A percentile compares a stretch with the other conserved stretches of the same genome.
Evolutionary conservation across 2,329 filamentous ascomycete species (phyloP).

Genomic region (Pezicula neosporulosa): DNA sequence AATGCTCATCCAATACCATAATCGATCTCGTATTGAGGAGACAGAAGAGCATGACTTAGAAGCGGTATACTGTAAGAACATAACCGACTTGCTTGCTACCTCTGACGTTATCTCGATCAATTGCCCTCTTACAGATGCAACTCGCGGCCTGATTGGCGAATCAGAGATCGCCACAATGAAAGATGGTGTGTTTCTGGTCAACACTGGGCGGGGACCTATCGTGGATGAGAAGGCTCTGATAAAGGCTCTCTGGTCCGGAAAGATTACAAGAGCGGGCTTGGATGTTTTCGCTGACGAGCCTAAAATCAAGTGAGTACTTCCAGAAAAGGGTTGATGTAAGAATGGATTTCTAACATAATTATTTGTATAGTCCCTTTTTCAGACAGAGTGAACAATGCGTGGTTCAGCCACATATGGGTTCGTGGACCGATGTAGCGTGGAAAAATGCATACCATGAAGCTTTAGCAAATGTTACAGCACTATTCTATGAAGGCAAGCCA

Average conservation of each 20-base stretch:
- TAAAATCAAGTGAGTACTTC: conserved; percentile 36
- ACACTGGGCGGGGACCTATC: conserved; percentile 74
- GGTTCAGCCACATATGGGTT: background rate
- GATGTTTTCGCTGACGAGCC: conserved; percentile 82
- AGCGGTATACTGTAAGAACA: conserved; percentile 57
- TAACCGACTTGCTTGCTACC: conserved; percentile 63
- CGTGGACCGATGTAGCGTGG: conserved; percentile 31
- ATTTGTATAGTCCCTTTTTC: too few species aligned
- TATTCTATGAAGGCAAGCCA: conserved; percentile 36
- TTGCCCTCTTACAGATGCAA: conserved; percentile 68
- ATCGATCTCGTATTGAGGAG: conserved; percentile 54
- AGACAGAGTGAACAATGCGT: background rate
- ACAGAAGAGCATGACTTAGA: conserved; percentile 40
- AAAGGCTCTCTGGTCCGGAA: conserved; percentile 62
- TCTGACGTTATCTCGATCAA: conserved; percentile 77
- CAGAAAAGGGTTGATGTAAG: too few species aligned
- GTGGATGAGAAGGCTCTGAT: conserved; percentile 77
- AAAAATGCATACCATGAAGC: conserved; percentile 39
- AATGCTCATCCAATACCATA: conserved; percentile 71
- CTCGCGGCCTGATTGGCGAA: conserved; percentile 67
- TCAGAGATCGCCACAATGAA: conserved; percentile 73
- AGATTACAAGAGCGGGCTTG: conserved; percentile 65
- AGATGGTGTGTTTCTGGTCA: conserved; percentile 69
- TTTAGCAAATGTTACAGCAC: conserved; percentile 41
- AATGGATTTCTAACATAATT: too few species aligned